A percentile compares a stretch with the other conserved stretches of the same genome.
phyloP scores from a whole-genome alignment of 331 rosid species.

The Pyracantha coccinea region DNA sequence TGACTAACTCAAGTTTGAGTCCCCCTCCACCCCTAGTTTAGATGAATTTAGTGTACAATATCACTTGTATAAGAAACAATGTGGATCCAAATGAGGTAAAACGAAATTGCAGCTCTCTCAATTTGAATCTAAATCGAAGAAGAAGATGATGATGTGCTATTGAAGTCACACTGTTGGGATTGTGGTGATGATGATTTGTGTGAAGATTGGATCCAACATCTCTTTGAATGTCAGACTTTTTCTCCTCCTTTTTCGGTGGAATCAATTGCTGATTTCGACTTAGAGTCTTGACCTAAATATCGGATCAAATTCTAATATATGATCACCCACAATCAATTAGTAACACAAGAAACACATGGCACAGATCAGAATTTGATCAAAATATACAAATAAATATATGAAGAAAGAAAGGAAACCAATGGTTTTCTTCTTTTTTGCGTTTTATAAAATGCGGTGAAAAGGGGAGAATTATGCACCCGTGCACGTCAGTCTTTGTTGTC shows the following conservation, averaged over 20 bases:
- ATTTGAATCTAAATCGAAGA: not conserved
- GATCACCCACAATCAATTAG: too few species aligned
- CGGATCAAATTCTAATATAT: not conserved
- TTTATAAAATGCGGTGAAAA: too few species aligned
- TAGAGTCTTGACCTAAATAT: slow-evolving; percentile 9
- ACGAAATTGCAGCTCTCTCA: not conserved
- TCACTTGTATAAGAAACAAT: not conserved
- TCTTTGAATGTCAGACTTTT: slow-evolving; percentile 8
- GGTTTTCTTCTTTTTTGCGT: too few species aligned
- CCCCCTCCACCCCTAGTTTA: not conserved
- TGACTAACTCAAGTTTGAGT: not conserved
- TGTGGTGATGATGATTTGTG: not conserved
- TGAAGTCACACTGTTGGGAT: not conserved
- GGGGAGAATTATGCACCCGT: too few species aligned
- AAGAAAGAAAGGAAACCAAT: too few species aligned
- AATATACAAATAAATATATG: too few species aligned
- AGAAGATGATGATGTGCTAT: not conserved
- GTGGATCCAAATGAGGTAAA: not conserved
- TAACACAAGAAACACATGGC: too few species aligned
- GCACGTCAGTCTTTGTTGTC: too few species aligned
- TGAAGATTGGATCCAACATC: not conserved
- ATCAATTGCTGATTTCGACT: not conserved
- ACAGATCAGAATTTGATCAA: too few species aligned
- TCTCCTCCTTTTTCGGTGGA: slow-evolving; percentile 25
- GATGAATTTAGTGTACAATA: not conserved